Evolutionary conservation across 2,329 filamentous ascomycete species (phyloP), one percentile per base, ranked within the genome.

Genomic region (Hypoxylon sp.): DNA sequence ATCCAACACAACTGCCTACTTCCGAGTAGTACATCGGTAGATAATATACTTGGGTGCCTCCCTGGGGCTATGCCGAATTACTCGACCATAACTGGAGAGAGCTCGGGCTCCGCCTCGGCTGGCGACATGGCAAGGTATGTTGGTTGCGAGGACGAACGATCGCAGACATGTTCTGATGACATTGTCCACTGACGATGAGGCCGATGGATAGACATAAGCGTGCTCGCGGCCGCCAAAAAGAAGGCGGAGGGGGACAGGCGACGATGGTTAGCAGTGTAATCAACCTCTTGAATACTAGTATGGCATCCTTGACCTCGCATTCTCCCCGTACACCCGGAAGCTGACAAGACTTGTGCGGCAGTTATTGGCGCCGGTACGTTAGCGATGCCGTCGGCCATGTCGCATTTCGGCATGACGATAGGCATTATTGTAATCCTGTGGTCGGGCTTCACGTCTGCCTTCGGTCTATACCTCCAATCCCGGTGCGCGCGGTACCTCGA

Each of bases 231-330:
- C 87, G 88, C 51, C 66, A 66, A 69, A 92, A 92, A 77, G 86
- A 90, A 74, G 84, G 82, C 54, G 67, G 70, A 76, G 69, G 75
- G 58, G 93, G 95, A 51, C 85, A 93, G 71, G 95, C 95, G 67
- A 90, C 91, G 67, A 96, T 91, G 86, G 75, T 89, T 50, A 97
- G 92, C 78, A 97, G 93, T 73, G 89, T 95, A 65, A 89, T 98
- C 77, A 99, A 99, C 74, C 81, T 99, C 64, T 83, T 98, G 64
- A 99, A 99, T 76, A 99, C 95, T 15, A 99, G 91, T 95, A 82
- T 57, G 85, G 69, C 17, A 20, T 37, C 45, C 37, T 8, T 24
- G 26, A 20, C 48, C 5, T 38, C 10, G n/a, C n/a, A n/a, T n/a
- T 17, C 7, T 15, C 13, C 18, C 7, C 2, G 3, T n/a, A 33